These are phyloP conservation scores for Paecilomyces niveus DNA, from an alignment of 2,329 filamentous ascomycete genomes.

Conservation along the genomic window DNA sequence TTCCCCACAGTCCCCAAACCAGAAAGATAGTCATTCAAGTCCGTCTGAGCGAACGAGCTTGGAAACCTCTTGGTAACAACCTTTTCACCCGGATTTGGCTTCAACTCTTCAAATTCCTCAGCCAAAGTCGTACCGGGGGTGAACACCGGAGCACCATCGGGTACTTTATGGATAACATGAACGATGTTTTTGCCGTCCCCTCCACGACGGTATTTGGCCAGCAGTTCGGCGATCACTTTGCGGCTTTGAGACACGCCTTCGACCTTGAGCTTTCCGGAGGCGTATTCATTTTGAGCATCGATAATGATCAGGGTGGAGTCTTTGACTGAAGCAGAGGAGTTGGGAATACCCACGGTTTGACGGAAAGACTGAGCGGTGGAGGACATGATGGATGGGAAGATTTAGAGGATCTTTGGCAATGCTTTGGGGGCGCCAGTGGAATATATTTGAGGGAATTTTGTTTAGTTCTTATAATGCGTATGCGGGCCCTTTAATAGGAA, in stretches of 20 bases:
- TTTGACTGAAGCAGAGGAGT: constrained; percentile 48
- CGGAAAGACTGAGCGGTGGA: constrained; percentile 33
- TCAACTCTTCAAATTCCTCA: constrained; percentile 54
- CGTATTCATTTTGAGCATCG: constrained; percentile 65
- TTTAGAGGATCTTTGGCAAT: too few relatives aligned
- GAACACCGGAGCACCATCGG: constrained; percentile 58
- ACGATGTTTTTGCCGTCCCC: constrained; percentile 45
- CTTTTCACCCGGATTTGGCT: constrained; percentile 48
- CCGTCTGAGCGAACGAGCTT: constrained; percentile 54
- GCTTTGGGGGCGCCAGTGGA: too few relatives aligned
- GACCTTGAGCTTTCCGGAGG: constrained; percentile 48
- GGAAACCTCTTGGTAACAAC: constrained; percentile 53
- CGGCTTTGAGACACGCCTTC: constrained; percentile 48
- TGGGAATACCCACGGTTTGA: constrained; percentile 46
- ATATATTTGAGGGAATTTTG: too few relatives aligned
- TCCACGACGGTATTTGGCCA: constrained; percentile 54
- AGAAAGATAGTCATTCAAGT: constrained; percentile 50
- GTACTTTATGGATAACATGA: constrained; percentile 55
- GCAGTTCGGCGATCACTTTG: constrained; percentile 49
- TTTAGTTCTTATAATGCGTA: too few relatives aligned
- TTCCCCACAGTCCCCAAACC: constrained; percentile 36
- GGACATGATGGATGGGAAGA: too few relatives aligned
- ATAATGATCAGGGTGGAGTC: constrained; percentile 61
- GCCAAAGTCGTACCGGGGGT: constrained; percentile 55
- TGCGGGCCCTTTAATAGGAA: too few relatives aligned